Evolutionary conservation across 2,329 filamentous ascomycete species (phyloP), one percentile per base, ranked within the genome.

Genomic region (Colletotrichum plurivorum): DNA sequence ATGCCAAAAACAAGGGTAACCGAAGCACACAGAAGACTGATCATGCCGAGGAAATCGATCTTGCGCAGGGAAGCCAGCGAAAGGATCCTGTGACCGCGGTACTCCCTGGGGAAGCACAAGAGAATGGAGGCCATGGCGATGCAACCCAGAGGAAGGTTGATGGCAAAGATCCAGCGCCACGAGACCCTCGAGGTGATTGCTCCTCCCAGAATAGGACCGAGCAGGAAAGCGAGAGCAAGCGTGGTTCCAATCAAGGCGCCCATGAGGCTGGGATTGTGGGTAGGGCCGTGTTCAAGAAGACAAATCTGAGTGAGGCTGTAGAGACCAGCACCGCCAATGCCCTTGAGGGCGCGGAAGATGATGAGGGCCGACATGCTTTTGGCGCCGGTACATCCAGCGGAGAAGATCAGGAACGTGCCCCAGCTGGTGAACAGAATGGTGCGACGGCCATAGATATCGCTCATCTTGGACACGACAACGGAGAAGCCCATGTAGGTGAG

Each of bases 81-180:
- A 49, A 81, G 77, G 54, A 82, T 73, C 41, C 78, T 71, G 4
- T 76, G 75, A 4, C 77, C 77, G 10, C 80, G 63, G 10, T 46
- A 72, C 54, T 81, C 79, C 5, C 76, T 75, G 0, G 84, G 84
- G 81, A 84, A 87, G 49, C 82, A 79, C 61, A 82, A 79, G n/a
- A 83, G 80, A 3, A 89, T 81, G 5, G 80, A 81, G 16, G 82
- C 72, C n/a, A 88, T 80, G 4, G 84, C 81, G 12, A 83, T 72
- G 2, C 84, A 73, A 1, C 85, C 85, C 71, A 85, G 83, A 0
- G 87, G 87, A 22, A 88, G 80, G 87, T 91, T 91, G 75, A 90
- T 85, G 76, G 87, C 87, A 75, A 90, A 90, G 46, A 90, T 82
- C 81, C 87, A 89, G 58, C 85, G 81, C 89, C 89, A 91, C 51